phyloP scores from a whole-genome alignment of 331 rosid species.

The Pyrus hybrid region DNA sequence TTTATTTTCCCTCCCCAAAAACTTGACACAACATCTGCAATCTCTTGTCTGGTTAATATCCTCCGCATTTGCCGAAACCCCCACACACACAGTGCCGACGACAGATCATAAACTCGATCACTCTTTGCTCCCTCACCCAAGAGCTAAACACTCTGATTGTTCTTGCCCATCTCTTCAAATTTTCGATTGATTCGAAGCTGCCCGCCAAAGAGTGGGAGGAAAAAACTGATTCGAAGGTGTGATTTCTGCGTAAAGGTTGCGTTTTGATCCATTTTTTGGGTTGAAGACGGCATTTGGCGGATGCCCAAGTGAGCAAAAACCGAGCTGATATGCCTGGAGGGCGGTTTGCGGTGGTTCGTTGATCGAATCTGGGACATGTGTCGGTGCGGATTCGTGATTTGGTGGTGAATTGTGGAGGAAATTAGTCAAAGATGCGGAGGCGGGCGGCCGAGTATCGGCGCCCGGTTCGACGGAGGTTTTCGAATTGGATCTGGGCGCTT shows the following conservation, averaged over 20 bases:
- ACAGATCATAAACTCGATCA: conserved; percentile 6
- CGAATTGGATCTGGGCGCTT: conserved; percentile 86
- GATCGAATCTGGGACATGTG: conserved; percentile 28
- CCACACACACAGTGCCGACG: background rate
- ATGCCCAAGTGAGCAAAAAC: conserved; percentile 9
- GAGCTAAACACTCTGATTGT: background rate
- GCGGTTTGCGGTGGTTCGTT: background rate
- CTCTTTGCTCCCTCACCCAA: background rate
- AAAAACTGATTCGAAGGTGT: background rate
- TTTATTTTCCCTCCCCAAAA: conserved; percentile 10
- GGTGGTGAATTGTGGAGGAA: conserved; percentile 37
- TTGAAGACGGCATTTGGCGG: background rate
- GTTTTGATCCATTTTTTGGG: background rate
- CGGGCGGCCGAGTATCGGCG: conserved; percentile 98
- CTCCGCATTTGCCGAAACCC: background rate
- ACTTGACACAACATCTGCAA: background rate
- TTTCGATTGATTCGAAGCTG: conserved; percentile 3
- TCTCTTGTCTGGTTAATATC: background rate
- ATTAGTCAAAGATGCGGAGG: conserved; percentile 69
- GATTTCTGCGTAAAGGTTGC: background rate
- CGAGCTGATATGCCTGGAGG: background rate
- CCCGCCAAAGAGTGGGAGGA: background rate
- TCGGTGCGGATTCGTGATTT: conserved; percentile 17
- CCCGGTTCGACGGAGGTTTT: conserved; percentile 79
- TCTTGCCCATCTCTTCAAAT: background rate